Percentiles rank a stretch among this genome's conserved stretches.
Conservation (phyloP, 768 basidiomycete genomes). For the Lentinus tigrinus region DNA sequence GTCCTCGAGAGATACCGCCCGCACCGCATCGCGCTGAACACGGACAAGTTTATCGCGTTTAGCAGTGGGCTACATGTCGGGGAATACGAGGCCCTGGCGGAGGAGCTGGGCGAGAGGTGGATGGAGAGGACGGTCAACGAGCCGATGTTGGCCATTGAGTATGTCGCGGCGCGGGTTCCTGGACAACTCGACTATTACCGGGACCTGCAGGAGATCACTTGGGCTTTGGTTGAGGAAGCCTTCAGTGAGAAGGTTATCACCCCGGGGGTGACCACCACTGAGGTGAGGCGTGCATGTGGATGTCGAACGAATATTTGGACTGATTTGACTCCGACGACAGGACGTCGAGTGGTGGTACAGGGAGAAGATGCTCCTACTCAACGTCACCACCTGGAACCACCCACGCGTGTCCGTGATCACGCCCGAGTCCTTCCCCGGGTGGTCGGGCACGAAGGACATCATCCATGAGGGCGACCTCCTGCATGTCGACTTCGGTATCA, state of each 20-base stretch:
- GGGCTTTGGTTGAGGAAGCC: conserved; percentile 54
- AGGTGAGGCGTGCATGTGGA: conserved; percentile 27
- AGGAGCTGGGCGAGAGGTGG: conserved; percentile 43
- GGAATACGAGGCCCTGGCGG: conserved; percentile 38
- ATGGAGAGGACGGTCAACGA: conserved; percentile 38
- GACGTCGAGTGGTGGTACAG: conserved; percentile 57
- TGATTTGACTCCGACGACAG: conserved; percentile 19
- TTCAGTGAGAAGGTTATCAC: conserved; percentile 43
- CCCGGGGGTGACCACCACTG: conserved; percentile 45
- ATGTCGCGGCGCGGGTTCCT: conserved; percentile 41
- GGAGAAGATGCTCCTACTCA: conserved; percentile 46
- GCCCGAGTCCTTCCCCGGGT: conserved; percentile 41
- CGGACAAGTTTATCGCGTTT: conserved; percentile 46
- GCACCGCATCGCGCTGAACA: conserved; percentile 44
- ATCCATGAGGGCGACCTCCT: conserved; percentile 50
- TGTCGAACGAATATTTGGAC: neutral
- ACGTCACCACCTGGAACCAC: conserved; percentile 53
- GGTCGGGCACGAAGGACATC: conserved; percentile 38
- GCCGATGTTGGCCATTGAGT: conserved; percentile 49
- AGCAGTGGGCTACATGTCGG: conserved; percentile 51
- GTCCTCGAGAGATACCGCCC: conserved; percentile 38
- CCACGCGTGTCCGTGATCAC: conserved; percentile 47
- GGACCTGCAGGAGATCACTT: conserved; percentile 47
- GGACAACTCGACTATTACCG: conserved; percentile 45
- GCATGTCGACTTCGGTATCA: conserved; percentile 56